A percentile compares a stretch with the other conserved stretches of the same genome.
Conservation (phyloP, 208 protist species). For the Trypanosoma caninum region DNA sequence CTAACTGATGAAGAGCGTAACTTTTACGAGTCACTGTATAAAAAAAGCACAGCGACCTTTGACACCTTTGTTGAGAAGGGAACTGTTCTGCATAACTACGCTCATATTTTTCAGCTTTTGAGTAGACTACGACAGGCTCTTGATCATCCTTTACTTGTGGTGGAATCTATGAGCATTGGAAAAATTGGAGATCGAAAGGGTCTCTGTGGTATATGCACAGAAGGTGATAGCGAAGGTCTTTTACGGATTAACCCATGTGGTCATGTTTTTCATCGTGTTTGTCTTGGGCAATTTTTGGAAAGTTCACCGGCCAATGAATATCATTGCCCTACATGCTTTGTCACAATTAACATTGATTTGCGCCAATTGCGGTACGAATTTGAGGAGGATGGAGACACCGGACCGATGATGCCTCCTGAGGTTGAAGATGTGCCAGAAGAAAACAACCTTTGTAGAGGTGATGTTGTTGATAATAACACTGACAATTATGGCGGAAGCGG, state of each 20-base stretch:
- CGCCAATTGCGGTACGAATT: slow-evolving; percentile 54
- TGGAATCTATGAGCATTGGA: slow-evolving; percentile 70
- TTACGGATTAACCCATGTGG: slow-evolving; percentile 70
- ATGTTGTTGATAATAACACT: slow-evolving; percentile 3
- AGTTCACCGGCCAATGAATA: slow-evolving; percentile 71
- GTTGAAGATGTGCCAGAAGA: slow-evolving; percentile 11
- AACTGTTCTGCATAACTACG: slow-evolving; percentile 93
- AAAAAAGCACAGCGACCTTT: slow-evolving; percentile 86
- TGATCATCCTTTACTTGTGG: slow-evolving; percentile 87
- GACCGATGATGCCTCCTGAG: slow-evolving; percentile 70
- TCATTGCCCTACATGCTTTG: slow-evolving; percentile 85
- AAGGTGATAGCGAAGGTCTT: slow-evolving; percentile 49
- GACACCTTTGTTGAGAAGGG: slow-evolving; percentile 90
- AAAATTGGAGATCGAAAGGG: slow-evolving; percentile 56
- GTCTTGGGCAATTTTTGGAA: slow-evolving; percentile 84
- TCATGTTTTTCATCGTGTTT: slow-evolving; percentile 83
- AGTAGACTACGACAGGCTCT: slow-evolving; percentile 90
- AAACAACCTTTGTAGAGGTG: background rate
- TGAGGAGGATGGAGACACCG: slow-evolving; percentile 61
- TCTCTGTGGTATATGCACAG: slow-evolving; percentile 82
- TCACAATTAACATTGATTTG: slow-evolving; percentile 82
- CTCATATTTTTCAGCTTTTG: slow-evolving; percentile 93
- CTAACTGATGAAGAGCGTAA: slow-evolving; percentile 81
- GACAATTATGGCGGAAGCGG: slow-evolving; percentile 14
- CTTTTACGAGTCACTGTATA: slow-evolving; percentile 93